Percentiles rank a stretch among this genome's conserved stretches.
These are phyloP conservation scores for Wickerhamomyces sp. DNA, from an alignment of 1,139 yeast species.

Conservation along the genomic window DNA sequence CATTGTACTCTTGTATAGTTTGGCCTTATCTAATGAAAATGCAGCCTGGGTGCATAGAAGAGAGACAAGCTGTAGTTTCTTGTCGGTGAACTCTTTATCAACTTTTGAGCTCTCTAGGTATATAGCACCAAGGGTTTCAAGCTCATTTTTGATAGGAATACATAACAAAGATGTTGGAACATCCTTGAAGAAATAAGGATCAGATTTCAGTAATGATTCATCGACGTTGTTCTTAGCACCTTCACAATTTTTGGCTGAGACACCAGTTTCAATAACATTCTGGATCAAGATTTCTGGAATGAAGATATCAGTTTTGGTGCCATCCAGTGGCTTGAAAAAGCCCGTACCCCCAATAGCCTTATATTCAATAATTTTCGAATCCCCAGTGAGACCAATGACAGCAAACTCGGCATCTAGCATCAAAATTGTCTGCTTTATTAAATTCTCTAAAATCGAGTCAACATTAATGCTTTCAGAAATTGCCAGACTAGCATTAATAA, in stretches of 20 bases:
- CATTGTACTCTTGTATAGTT: conserved; percentile 46
- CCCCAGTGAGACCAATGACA: conserved; percentile 36
- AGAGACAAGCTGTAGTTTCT: conserved; percentile 39
- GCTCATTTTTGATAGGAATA: conserved; percentile 43
- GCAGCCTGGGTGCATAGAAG: conserved; percentile 52
- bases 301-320: conserved; percentile 27
- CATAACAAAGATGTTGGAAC: conserved; percentile 38
- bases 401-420: conserved; percentile 45
- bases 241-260: conserved; percentile 34
- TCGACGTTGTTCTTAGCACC: conserved; percentile 36
- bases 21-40: conserved; percentile 47
- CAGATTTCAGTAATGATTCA: conserved; percentile 34
- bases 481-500: conserved; percentile 40
- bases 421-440: conserved; percentile 39
- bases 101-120: conserved; percentile 39
- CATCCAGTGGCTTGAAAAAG: conserved; percentile 21
- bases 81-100: conserved; percentile 28
- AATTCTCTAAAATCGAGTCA: conserved; percentile 35
- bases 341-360: conserved; percentile 42
- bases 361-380: conserved; percentile 32
- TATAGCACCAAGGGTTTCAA: conserved; percentile 43
- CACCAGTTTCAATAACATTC: conserved; percentile 39
- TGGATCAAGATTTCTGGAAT: conserved; percentile 42
- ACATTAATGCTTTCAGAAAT: conserved; percentile 45
- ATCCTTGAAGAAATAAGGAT: conserved; percentile 38